Base-by-base conservation (phyloP, 768 basidiomycete species). In the Calocera viscosa region DNA sequence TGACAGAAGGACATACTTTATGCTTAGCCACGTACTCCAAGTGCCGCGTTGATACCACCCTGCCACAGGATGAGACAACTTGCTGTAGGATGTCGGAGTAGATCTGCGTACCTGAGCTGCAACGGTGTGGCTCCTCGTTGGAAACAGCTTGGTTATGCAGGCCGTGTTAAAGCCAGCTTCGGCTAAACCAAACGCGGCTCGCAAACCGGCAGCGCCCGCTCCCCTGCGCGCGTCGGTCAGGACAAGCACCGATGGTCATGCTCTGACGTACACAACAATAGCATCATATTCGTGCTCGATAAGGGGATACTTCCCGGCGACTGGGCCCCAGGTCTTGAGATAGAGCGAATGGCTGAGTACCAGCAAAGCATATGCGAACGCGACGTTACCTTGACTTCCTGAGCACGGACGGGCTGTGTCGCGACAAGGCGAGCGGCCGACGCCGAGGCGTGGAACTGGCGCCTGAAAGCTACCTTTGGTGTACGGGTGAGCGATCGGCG, bases 251-350 rank as follows among this genome's bases (percentile, higher is more conserved):
- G 30, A 30, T 63, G 24, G 33, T 24, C 28, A 30, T 39, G 28
- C 34, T 24, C 32, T 22, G 17, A 83, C 94, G 78, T 75, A 96
- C 93, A 98, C 92, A 67, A 98, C 95, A 72, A 99, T 88, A 19
- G 95, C 95, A 82, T 99, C 95, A 77, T 93, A 98, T 77, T 97
- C 94, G 75, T 99, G 96, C 76, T 99, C 96, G 72, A 99, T 94
- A 69, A 99, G 81, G 22, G 95, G 92, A 76, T 98, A 99, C 75
- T 94, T 91, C 64, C 89, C 90, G 41, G 86, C 88, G 53, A 86
- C 82, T 86, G 68, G 64, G 10, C 35, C 66, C 66, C 69, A 73
- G 24, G 70, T 67, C 70, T 70, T 16, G 30, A 43, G 30, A 65
- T 33, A 65, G 22, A 53, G 47, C 70, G 67, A 69, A 69, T 67